phyloP scores from a whole-genome alignment of 2,329 filamentous ascomycete species.

The Biscogniauxia marginata region DNA sequence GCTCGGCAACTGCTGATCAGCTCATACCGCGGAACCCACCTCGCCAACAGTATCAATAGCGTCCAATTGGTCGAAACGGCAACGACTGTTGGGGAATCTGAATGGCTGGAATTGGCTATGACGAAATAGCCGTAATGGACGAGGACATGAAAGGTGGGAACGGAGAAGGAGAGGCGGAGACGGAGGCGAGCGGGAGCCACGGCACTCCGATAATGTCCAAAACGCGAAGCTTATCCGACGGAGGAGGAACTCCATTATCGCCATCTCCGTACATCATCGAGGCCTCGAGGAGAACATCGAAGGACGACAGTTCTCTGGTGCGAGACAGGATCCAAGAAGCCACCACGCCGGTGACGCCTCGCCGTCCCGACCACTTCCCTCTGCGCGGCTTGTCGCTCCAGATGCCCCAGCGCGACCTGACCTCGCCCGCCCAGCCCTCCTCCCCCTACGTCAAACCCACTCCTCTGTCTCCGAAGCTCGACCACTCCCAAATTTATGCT shows the following conservation, averaged over 20 bases:
- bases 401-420: conserved; percentile 56
- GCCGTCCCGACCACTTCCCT: conserved; percentile 58
- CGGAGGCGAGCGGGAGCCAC: neutral
- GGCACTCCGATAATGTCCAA: conserved; percentile 39
- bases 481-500: conserved; percentile 79
- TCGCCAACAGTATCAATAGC: neutral
- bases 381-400: conserved; percentile 67
- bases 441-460: conserved; percentile 51
- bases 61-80: neutral
- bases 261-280: conserved; percentile 58
- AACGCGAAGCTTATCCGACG: conserved; percentile 65
- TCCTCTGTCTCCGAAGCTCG: conserved; percentile 82
- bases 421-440: conserved; percentile 33
- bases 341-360: conserved; percentile 66
- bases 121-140: conserved; percentile 31
- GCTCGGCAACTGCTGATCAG: neutral
- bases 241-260: conserved; percentile 55
- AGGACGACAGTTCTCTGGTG: conserved; percentile 63
- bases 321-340: conserved; percentile 29
- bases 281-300: conserved; percentile 55
- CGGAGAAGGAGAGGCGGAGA: neutral
- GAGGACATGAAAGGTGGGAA: conserved; percentile 21
- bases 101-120: conserved; percentile 24
- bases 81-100: conserved; percentile 1
- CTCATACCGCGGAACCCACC: neutral